Evolutionary conservation across 2,329 filamentous ascomycete species (phyloP).

Genomic region (Alternaria hordeiaustralica): DNA sequence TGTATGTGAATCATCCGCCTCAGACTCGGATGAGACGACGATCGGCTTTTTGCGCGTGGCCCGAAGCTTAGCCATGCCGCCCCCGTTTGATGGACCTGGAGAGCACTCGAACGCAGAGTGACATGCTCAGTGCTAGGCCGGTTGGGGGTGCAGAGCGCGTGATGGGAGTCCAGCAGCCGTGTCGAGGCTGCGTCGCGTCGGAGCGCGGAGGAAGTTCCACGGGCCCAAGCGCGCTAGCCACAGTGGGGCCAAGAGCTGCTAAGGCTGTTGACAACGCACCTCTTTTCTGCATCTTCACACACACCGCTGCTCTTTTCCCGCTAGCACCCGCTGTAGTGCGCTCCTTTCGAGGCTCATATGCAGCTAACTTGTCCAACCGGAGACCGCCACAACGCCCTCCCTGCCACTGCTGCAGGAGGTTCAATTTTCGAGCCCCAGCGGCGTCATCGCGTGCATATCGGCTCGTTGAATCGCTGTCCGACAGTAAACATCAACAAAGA

Average conservation of each 20-base stretch:
- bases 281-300: conserved; percentile 15
- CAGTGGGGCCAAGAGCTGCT: neutral
- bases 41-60: conserved; percentile 46
- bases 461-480: conserved; percentile 19
- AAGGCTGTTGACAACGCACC: conserved; percentile 14
- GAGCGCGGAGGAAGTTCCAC: conserved; percentile 2
- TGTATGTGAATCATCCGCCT: conserved; percentile 33
- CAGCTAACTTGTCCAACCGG: conserved; percentile 40
- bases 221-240: conserved; percentile 3
- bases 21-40: conserved; percentile 46
- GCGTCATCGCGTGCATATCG: conserved; percentile 29
- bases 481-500: conserved; percentile 15
- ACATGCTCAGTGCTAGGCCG: conserved; percentile 37
- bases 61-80: conserved; percentile 50
- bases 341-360: conserved; percentile 28
- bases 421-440: conserved; percentile 28
- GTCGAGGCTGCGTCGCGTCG: conserved; percentile 1
- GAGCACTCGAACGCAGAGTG: conserved; percentile 22
- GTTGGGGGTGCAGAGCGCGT: conserved; percentile 19
- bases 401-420: conserved; percentile 35
- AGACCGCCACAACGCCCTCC: conserved; percentile 39
- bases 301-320: conserved; percentile 16
- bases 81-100: conserved; percentile 28
- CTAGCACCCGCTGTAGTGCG: conserved; percentile 18
- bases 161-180: conserved; percentile 3